These are phyloP conservation scores for Porphyrellus cyaneotinctus DNA, from an alignment of 768 basidiomycete species.

Conservation along the genomic window DNA sequence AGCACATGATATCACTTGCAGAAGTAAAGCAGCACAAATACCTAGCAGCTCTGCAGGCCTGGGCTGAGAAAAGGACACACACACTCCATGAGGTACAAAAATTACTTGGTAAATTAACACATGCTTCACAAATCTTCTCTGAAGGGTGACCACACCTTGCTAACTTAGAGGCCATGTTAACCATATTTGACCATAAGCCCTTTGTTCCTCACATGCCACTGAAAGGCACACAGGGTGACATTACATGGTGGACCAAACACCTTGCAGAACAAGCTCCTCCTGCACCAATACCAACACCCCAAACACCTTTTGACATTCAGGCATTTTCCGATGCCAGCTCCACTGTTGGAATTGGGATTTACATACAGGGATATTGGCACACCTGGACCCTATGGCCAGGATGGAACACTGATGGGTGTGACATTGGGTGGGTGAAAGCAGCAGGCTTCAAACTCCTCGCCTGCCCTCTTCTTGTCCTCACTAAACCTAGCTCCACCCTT, in stretches of 20 bases:
- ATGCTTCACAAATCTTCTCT: too few relatives aligned
- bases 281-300: background rate
- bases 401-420: slow-evolving; percentile 27
- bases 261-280: background rate
- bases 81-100: background rate
- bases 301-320: background rate
- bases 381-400: slow-evolving; percentile 32
- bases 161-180: too few relatives aligned
- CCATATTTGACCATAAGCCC: too few relatives aligned
- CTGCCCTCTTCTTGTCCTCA: too few relatives aligned
- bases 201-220: too few relatives aligned
- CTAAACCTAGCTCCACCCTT: background rate
- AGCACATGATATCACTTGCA: background rate
- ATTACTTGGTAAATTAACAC: background rate
- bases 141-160: too few relatives aligned
- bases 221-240: rapidly evolving
- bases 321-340: slow-evolving; percentile 41
- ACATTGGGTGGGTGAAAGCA: slow-evolving; percentile 40
- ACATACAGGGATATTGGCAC: slow-evolving; percentile 27
- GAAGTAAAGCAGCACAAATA: background rate
- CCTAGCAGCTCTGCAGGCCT: too few relatives aligned
- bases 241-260: background rate
- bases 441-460: background rate
- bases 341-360: slow-evolving; percentile 33
- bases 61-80: too few relatives aligned